Conservation (phyloP, 306 rosid genomes). For the Sechiopsis laciniata region DNA sequence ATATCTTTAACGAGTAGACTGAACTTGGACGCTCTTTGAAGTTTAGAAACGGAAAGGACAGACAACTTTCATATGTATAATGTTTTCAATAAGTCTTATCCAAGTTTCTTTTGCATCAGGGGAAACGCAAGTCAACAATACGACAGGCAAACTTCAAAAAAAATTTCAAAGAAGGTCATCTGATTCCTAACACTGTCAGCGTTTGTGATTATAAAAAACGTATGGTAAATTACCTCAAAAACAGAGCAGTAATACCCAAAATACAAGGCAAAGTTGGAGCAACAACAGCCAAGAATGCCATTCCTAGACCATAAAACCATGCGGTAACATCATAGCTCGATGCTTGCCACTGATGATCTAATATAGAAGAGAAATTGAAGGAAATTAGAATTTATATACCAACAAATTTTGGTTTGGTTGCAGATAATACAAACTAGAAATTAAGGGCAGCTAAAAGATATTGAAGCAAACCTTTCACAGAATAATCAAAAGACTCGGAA, state of each 20-base stretch:
- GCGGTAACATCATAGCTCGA: slow-evolving; percentile 50
- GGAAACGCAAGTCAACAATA: background rate
- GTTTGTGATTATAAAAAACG: background rate
- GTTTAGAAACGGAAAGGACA: background rate
- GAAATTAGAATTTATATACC: background rate
- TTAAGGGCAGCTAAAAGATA: background rate
- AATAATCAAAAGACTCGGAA: slow-evolving; percentile 58
- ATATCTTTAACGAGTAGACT: background rate
- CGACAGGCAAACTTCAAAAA: background rate
- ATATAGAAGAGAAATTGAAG: slow-evolving; percentile 15
- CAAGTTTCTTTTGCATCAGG: background rate
- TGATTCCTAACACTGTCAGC: background rate
- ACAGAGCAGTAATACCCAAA: slow-evolving; percentile 87
- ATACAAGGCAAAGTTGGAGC: slow-evolving; percentile 81
- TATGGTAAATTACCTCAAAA: slow-evolving; percentile 49
- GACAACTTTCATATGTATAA: background rate
- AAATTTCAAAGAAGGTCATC: background rate
- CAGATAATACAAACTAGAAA: background rate
- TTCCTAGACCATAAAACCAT: slow-evolving; percentile 73
- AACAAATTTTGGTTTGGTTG: background rate
- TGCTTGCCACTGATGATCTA: slow-evolving; percentile 77
- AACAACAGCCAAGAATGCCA: slow-evolving; percentile 77
- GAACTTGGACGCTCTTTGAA: background rate
- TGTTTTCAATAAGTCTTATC: background rate
- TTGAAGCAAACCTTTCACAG: slow-evolving; percentile 55